A percentile compares a stretch with the other conserved stretches of the same genome.
Conservation (phyloP, 2,329 filamentous ascomycete species). For the Fusarium torulosum region DNA sequence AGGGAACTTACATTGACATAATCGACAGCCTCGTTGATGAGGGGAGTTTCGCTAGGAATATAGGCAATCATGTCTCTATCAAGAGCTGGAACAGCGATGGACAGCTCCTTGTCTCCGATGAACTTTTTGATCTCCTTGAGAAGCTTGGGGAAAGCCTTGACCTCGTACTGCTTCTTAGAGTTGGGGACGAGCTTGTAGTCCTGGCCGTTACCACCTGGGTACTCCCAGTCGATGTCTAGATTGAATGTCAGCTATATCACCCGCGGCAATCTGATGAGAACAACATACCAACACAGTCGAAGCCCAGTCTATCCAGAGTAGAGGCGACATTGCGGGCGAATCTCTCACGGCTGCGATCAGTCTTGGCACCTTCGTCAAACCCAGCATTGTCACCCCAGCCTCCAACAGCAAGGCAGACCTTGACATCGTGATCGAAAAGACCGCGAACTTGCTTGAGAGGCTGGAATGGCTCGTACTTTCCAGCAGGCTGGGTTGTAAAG, state of each 20-base stretch:
- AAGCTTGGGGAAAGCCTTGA: slow-evolving; percentile 71
- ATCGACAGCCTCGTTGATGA: slow-evolving; percentile 71
- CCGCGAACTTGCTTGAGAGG: slow-evolving; percentile 63
- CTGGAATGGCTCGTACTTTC: slow-evolving; percentile 66
- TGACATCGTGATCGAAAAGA: slow-evolving; percentile 65
- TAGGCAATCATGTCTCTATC: slow-evolving; percentile 77
- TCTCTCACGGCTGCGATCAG: slow-evolving; percentile 58
- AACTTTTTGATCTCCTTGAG: slow-evolving; percentile 68
- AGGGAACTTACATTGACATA: slow-evolving; percentile 66
- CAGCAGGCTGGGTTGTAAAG: slow-evolving; percentile 58
- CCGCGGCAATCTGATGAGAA: rapidly evolving
- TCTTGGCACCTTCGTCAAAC: slow-evolving; percentile 64
- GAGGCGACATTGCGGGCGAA: slow-evolving; percentile 70
- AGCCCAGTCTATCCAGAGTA: slow-evolving; percentile 66
- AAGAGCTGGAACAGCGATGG: slow-evolving; percentile 75
- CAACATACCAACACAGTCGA: slow-evolving; percentile 69
- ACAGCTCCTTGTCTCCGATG: slow-evolving; percentile 72
- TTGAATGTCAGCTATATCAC: not conserved
- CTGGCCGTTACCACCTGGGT: slow-evolving; percentile 72
- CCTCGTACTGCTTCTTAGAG: slow-evolving; percentile 68
- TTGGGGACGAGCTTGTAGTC: slow-evolving; percentile 76
- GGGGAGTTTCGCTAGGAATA: slow-evolving; percentile 65
- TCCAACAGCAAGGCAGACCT: slow-evolving; percentile 74
- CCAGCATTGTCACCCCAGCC: slow-evolving; percentile 73
- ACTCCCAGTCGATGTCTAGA: slow-evolving; percentile 76